Base-by-base conservation (phyloP, 257 asterid species). In the Orobanche coerulescens region DNA sequence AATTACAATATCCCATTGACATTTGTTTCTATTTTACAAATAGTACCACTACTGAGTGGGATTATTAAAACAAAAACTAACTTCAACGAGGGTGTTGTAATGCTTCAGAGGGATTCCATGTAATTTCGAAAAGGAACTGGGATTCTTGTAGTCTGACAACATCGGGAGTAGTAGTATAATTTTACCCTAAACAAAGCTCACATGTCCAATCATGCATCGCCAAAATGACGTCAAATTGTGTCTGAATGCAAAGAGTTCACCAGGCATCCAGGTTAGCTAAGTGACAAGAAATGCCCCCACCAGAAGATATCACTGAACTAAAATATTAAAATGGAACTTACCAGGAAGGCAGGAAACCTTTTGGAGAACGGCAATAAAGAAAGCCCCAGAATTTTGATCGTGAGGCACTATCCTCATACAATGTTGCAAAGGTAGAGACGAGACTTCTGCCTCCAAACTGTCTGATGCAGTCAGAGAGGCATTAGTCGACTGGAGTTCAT, bases 361-460 rank as follows among this genome's bases (percentile, higher is more conserved):
- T 68, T 77, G 89, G 61, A 93, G 76, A 56, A 93, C 94, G 54
- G 99, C 99, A 78, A 93, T 75, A 73, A 93, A 93, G 82, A 93
- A 93, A 44, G 99, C 96, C 73, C 99, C 99, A 19, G 97, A 86
- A 73, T 93, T 84, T 75, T 93, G 95, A 73, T 93, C 97, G 76
- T 93, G 97, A 66, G 97, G 97, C 61, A 86, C 97, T 67, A 93
- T 86, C 84, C 97, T 80, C 96, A 93, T 81, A 76, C 99, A 89
- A 53, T 66, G 97, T 73, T 89, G 97, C 62, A 93, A 70, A 57
- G 99, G 99, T 40, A 93, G 66, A 66, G 64, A 79, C 12, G 95
- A 82, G 66, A 84, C 79, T 79, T 92, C 96, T 72, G 82, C 86
- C 59, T 79, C 94, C 69, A 55, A 43, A 61, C 26, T 39, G 64